phyloP scores from a whole-genome alignment of 257 asterid species.

The Linaria vulgaris region DNA sequence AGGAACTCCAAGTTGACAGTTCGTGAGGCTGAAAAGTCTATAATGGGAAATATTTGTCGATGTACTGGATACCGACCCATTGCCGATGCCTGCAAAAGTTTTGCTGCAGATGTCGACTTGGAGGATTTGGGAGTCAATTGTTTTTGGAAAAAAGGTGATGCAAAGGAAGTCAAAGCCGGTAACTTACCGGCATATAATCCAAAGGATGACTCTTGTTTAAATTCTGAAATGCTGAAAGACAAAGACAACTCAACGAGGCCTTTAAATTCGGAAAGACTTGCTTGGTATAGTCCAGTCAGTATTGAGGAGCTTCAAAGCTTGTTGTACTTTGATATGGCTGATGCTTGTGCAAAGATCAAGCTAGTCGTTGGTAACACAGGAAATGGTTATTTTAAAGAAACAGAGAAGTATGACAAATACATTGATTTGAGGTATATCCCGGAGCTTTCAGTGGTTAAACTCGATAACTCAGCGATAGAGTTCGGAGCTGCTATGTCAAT shows the following conservation, averaged over 20 bases:
- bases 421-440: constrained; percentile 58
- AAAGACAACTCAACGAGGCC: constrained; percentile 26
- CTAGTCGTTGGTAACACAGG: constrained; percentile 69
- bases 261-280: constrained; percentile 37
- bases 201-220: constrained; percentile 27
- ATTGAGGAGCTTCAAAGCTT: constrained; percentile 51
- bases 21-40: constrained; percentile 62
- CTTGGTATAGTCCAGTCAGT: constrained; percentile 60
- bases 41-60: constrained; percentile 65
- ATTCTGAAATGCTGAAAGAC: constrained; percentile 37
- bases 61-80: constrained; percentile 78
- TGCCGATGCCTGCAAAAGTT: constrained; percentile 82
- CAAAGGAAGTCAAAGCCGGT: constrained; percentile 27
- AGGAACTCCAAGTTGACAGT: constrained; percentile 58
- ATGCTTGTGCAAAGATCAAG: constrained; percentile 34
- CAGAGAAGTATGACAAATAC: constrained; percentile 38
- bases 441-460: constrained; percentile 46
- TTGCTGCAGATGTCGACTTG: constrained; percentile 58
- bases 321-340: constrained; percentile 36
- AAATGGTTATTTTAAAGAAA: constrained; percentile 60
- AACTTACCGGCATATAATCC: constrained; percentile 48
- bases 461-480: constrained; percentile 41
- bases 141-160: constrained; percentile 56
- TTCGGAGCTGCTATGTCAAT: constrained; percentile 65
- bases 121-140: constrained; percentile 71